These are phyloP conservation scores for Beauveria sp. DNA, from an alignment of 2,329 filamentous ascomycete species.

Conservation along the genomic window DNA sequence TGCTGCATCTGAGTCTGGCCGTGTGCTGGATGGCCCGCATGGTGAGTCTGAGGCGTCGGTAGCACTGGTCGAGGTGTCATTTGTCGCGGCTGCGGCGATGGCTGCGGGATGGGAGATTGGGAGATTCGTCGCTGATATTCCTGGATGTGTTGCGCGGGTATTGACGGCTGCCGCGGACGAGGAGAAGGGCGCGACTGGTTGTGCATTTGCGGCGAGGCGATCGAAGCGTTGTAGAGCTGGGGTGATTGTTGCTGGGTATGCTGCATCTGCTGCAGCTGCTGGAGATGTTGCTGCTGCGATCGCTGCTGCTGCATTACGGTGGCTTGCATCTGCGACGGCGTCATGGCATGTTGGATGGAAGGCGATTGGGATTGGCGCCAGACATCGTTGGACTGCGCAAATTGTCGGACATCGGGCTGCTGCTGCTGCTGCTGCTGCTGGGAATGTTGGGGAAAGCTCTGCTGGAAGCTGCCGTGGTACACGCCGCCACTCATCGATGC, in stretches of 20 bases:
- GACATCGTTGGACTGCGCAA: constrained; percentile 1
- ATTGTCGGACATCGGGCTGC: neutral
- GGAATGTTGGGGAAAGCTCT: neutral
- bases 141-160: constrained; percentile 13
- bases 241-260: constrained; percentile 22
- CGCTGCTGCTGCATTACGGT: constrained; percentile 14
- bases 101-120: constrained; percentile 8
- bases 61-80: constrained; percentile 5
- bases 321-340: constrained; percentile 18
- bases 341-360: constrained; percentile 13
- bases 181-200: constrained; percentile 16
- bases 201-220: constrained; percentile 11
- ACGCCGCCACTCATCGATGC: neutral
- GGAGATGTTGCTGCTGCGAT: constrained; percentile 20
- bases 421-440: constrained; percentile 7
- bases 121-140: constrained; percentile 10
- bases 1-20: constrained; percentile 14
- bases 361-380: constrained; percentile 10
- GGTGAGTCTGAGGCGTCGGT: constrained; percentile 2
- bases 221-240: constrained; percentile 5
- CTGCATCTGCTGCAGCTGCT: constrained; percentile 22
- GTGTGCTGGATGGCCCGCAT: constrained; percentile 3
- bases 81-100: constrained; percentile 11
- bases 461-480: neutral
- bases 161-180: constrained; percentile 10